Conservation (phyloP, 2,329 filamentous ascomycete genomes). For the Xylogone sp. region DNA sequence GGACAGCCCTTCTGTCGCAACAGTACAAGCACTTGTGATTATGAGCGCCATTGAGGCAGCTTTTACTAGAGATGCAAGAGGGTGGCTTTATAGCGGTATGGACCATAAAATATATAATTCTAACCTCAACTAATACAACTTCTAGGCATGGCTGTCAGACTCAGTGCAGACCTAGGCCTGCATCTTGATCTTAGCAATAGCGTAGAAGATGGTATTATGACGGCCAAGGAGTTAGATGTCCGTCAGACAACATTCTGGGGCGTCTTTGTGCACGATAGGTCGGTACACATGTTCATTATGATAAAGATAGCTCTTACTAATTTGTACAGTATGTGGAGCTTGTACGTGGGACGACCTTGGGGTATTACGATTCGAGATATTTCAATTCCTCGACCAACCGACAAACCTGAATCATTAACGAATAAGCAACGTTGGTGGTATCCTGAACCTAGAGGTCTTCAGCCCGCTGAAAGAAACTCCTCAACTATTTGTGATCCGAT, state of each 20-base stretch:
- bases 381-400: constrained; percentile 4
- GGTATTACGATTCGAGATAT: constrained; percentile 6
- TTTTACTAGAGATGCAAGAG: constrained; percentile 38
- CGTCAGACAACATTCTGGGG: constrained; percentile 8
- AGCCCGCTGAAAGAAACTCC: background rate
- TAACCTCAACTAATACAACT: background rate
- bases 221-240: constrained; percentile 4
- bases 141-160: constrained; percentile 9
- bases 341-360: constrained; percentile 7
- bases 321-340: constrained; percentile 6
- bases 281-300: background rate
- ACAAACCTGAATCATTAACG: background rate
- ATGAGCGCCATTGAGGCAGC: constrained; percentile 41
- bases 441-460: background rate
- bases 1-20: constrained; percentile 43
- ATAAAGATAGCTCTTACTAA: background rate
- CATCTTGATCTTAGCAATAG: constrained; percentile 4
- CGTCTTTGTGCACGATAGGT: constrained; percentile 9
- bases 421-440: background rate
- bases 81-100: constrained; percentile 42
- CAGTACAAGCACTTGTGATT: constrained; percentile 41
- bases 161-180: constrained; percentile 9
- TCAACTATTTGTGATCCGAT: constrained; percentile 3
- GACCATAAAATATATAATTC: background rate
- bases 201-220: background rate